Conservation (phyloP, 129 eudicot species). For the Ambrosia trifida region DNA sequence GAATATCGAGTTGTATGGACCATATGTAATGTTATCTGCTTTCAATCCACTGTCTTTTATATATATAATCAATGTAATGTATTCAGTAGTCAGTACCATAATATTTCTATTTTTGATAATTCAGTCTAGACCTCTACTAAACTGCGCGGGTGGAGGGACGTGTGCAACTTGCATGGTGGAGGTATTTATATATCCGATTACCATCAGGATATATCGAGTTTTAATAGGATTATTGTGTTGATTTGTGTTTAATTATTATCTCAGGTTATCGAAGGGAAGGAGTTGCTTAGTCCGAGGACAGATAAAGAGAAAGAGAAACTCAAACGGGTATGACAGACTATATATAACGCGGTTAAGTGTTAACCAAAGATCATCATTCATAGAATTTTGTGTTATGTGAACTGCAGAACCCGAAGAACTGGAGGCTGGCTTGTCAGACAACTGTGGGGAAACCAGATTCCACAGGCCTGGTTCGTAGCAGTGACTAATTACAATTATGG, state of each 20-base stretch:
- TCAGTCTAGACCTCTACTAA: conserved; percentile 74
- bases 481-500: neutral
- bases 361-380: neutral
- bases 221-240: neutral
- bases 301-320: conserved; percentile 81
- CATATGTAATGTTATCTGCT: conserved; percentile 61
- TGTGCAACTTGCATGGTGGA: conserved; percentile 95
- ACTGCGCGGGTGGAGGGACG: conserved; percentile 91
- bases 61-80: neutral
- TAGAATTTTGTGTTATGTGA: neutral
- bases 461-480: conserved; percentile 65
- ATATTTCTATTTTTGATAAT: conserved; percentile 18
- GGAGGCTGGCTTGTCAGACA: conserved; percentile 97
- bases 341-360: neutral
- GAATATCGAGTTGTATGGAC: conserved; percentile 85
- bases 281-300: conserved; percentile 63
- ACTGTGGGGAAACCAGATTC: conserved; percentile 75
- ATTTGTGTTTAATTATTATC: neutral
- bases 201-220: neutral
- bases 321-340: conserved; percentile 49
- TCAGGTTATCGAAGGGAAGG: conserved; percentile 77
- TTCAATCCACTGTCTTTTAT: neutral
- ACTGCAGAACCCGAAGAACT: conserved; percentile 79
- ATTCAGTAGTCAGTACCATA: neutral
- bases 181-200: conserved; percentile 35